phyloP scores from a whole-genome alignment of 164 flowering plant species.

The Echeveria elegans region DNA sequence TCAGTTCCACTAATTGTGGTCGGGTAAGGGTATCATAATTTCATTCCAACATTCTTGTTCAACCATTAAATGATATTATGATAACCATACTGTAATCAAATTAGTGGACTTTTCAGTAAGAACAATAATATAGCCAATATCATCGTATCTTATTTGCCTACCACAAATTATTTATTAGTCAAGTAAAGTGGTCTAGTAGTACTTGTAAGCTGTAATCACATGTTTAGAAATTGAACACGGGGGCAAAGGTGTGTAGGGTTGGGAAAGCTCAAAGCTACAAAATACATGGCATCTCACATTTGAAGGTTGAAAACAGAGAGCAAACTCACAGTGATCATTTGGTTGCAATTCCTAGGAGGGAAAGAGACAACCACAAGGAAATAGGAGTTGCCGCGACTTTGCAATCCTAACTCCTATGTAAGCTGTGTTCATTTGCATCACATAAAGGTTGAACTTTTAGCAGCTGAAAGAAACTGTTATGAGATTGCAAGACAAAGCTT shows the following conservation, averaged over 20 bases:
- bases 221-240: not conserved
- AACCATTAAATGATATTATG: not conserved
- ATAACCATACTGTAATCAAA: not conserved
- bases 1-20: not conserved
- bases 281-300: not conserved
- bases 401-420: no score
- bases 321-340: not conserved
- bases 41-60: not conserved
- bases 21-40: not conserved
- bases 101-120: not conserved
- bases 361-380: no score
- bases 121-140: not conserved
- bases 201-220: not conserved
- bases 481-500: not conserved
- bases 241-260: not conserved
- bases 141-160: not conserved
- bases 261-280: not conserved
- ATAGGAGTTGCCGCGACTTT: no score
- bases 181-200: not conserved
- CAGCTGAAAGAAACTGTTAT: not conserved
- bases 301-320: not conserved
- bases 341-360: conserved; percentile 4
- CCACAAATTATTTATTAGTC: not conserved
- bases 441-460: no score
- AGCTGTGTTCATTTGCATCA: no score